These are phyloP conservation scores for Rehmannia glutinosa DNA, from an alignment of 257 asterid species.

Conservation along the genomic window DNA sequence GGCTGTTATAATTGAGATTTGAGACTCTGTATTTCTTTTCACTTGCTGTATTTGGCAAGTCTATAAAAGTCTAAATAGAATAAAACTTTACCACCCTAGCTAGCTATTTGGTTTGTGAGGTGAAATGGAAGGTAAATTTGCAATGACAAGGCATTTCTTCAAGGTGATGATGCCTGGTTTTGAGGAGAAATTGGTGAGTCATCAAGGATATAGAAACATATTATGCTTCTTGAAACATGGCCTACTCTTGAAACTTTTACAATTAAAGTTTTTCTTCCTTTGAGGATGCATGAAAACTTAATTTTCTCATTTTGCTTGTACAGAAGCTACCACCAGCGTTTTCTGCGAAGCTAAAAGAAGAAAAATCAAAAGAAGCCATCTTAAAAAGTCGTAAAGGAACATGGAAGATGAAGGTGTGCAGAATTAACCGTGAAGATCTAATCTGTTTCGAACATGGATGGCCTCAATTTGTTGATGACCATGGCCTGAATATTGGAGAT, in stretches of 20 bases:
- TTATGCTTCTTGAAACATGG: too few relatives aligned
- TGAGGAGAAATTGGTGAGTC: neutral
- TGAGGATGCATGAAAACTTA: too few relatives aligned
- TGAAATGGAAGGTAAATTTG: neutral
- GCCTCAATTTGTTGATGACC: neutral
- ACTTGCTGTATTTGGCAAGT: too few relatives aligned
- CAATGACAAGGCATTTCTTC: neutral
- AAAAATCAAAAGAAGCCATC: neutral
- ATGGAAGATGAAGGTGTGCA: slow-evolving; percentile 5
- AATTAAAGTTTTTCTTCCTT: too few relatives aligned
- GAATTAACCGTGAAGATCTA: neutral
- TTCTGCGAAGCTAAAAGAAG: neutral
- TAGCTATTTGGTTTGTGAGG: neutral
- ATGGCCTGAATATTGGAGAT: slow-evolving; percentile 9
- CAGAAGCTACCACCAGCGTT: slow-evolving; percentile 22
- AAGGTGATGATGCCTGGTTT: slow-evolving; percentile 17
- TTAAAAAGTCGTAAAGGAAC: neutral
- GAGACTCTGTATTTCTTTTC: too few relatives aligned
- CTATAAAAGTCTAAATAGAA: neutral
- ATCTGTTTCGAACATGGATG: slow-evolving; percentile 9
- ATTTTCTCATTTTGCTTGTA: neutral
- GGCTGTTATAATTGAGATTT: too few relatives aligned
- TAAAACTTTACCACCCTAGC: neutral
- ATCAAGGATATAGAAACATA: too few relatives aligned
- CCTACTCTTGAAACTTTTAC: too few relatives aligned